These are phyloP conservation scores for Cylindrotheca fusiformis DNA, from an alignment of 108 stramenopile species.

Conservation along the genomic window DNA sequence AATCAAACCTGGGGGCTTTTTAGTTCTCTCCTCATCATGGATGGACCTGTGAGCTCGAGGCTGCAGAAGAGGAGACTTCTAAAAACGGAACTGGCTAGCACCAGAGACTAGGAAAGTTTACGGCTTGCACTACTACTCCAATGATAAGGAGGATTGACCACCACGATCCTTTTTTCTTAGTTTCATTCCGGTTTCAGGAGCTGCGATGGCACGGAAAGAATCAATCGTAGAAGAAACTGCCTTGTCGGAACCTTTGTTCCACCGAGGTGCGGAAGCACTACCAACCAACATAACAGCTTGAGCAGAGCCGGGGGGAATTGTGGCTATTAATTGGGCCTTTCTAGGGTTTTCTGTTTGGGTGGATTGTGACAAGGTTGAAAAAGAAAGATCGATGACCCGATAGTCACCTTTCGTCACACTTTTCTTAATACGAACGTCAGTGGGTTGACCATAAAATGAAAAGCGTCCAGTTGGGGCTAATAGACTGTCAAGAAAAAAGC, in stretches of 20 bases:
- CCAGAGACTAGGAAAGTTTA: too few relatives aligned
- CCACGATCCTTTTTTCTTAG: conserved; percentile 40
- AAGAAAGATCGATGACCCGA: conserved; percentile 50
- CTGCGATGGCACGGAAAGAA: conserved; percentile 33
- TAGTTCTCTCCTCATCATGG: too few relatives aligned
- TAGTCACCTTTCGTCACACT: conserved; percentile 27
- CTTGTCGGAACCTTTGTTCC: conserved; percentile 49
- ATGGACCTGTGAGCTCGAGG: too few relatives aligned
- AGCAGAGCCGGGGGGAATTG: conserved; percentile 48
- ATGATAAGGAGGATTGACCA: background rate
- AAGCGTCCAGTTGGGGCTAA: conserved; percentile 59
- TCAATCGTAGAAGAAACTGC: conserved; percentile 32
- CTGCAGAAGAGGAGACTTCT: too few relatives aligned
- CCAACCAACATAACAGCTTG: conserved; percentile 58
- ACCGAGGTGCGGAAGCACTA: conserved; percentile 49
- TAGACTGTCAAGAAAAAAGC: conserved; percentile 52
- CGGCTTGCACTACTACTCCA: too few relatives aligned
- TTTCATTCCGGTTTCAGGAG: conserved; percentile 30
- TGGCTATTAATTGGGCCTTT: conserved; percentile 43
- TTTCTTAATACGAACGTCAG: conserved; percentile 58
- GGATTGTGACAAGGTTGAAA: conserved; percentile 50
- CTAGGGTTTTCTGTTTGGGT: conserved; percentile 70
- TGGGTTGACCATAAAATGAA: conserved; percentile 66
- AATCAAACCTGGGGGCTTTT: too few relatives aligned
- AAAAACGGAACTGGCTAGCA: too few relatives aligned